A percentile compares a stretch with the other conserved stretches of the same genome.
Evolutionary conservation across 805 yeast species (phyloP).

Genomic region (Candida nitratophila): DNA sequence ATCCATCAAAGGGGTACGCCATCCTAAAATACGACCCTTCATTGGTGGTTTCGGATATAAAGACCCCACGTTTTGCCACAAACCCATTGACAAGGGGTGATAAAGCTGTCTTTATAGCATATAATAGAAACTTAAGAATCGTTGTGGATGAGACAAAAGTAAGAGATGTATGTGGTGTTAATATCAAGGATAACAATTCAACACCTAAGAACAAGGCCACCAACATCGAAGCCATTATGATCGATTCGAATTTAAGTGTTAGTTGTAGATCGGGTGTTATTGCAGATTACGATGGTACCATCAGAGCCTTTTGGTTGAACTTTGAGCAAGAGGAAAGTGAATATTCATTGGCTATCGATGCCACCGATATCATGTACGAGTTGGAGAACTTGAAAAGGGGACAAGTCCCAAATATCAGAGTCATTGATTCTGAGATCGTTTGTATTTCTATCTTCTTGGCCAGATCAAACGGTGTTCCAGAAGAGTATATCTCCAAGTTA

Average conservation of each 20-base stretch:
- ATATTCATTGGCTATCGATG: conserved; percentile 69
- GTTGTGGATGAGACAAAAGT: conserved; percentile 71
- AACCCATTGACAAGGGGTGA: conserved; percentile 67
- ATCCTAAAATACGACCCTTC: conserved; percentile 76
- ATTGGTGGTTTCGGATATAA: conserved; percentile 62
- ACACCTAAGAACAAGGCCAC: conserved; percentile 83
- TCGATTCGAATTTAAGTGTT: conserved; percentile 65
- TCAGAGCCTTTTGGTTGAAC: conserved; percentile 81
- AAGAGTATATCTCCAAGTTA: conserved; percentile 66
- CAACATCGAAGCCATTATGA: conserved; percentile 67
- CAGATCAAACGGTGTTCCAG: conserved; percentile 81
- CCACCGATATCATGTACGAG: conserved; percentile 53
- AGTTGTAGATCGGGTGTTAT: conserved; percentile 71
- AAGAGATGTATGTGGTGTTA: conserved; percentile 67
- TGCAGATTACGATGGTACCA: conserved; percentile 68
- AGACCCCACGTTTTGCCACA: conserved; percentile 55
- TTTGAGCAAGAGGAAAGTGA: conserved; percentile 61
- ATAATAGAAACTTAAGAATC: conserved; percentile 60
- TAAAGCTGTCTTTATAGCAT: conserved; percentile 72
- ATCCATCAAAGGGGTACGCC: conserved; percentile 83
- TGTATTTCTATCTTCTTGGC: conserved; percentile 66
- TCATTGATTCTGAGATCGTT: conserved; percentile 74
- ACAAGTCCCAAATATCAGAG: conserved; percentile 47
- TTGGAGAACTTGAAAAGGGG: conserved; percentile 47
- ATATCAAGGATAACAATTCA: conserved; percentile 59